phyloP scores from a whole-genome alignment of 2,329 filamentous ascomycete species.

The Pestalotiopsis sp. region DNA sequence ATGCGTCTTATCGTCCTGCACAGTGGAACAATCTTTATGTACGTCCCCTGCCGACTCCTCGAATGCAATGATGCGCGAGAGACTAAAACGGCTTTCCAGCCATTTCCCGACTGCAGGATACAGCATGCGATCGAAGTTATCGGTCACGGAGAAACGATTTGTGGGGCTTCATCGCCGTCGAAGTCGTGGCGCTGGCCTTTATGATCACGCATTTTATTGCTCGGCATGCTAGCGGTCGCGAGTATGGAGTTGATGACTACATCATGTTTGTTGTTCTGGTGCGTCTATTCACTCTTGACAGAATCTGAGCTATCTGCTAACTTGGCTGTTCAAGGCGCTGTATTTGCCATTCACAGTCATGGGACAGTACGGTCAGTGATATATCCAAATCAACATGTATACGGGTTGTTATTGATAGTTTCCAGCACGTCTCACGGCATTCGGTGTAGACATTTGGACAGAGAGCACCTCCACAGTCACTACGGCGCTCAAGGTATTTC shows the following conservation, averaged over 20 bases:
- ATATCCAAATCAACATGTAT: too few species aligned
- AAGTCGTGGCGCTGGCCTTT: constrained; percentile 35
- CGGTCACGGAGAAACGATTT: constrained; percentile 35
- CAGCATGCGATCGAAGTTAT: constrained; percentile 32
- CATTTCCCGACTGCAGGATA: constrained; percentile 33
- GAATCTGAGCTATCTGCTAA: constrained; percentile 30
- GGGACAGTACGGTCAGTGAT: constrained; percentile 33
- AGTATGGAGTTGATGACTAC: constrained; percentile 41
- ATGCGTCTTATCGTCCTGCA: constrained; percentile 29
- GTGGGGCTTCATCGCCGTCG: constrained; percentile 37
- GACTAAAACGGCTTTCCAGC: constrained; percentile 21
- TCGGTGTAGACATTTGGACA: constrained; percentile 42
- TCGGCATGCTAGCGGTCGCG: constrained; percentile 33
- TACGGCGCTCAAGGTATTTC: constrained; percentile 30
- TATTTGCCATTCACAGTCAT: constrained; percentile 34
- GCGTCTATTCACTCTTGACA: constrained; percentile 12
- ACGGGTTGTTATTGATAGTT: too few species aligned
- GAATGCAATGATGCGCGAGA: neutral
- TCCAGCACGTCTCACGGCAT: constrained; percentile 28
- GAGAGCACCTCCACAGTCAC: constrained; percentile 30
- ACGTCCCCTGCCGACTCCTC: neutral
- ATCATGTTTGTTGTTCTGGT: constrained; percentile 39
- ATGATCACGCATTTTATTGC: constrained; percentile 40
- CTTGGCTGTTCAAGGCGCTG: constrained; percentile 25
- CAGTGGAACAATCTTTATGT: constrained; percentile 29